Conservation (phyloP, 495 filamentous ascomycete species). For the Bathelium albidoporum region DNA sequence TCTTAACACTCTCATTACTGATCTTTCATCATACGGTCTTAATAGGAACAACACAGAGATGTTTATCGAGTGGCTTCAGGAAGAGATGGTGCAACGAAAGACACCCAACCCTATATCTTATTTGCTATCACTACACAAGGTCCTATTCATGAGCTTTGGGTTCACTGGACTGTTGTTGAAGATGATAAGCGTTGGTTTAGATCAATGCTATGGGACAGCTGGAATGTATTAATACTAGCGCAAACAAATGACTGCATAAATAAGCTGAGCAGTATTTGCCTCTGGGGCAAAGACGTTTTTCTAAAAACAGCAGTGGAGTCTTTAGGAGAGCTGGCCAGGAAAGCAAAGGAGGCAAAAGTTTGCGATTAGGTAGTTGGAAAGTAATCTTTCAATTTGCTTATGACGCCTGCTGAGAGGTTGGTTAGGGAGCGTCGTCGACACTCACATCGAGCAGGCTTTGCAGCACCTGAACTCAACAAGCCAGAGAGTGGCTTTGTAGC, state of each 20-base stretch:
- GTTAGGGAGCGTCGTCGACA: too few relatives aligned
- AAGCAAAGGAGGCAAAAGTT: neutral
- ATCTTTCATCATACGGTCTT: neutral
- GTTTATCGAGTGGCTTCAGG: constrained; percentile 2
- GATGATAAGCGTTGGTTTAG: neutral
- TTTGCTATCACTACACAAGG: constrained; percentile 12
- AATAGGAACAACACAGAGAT: neutral
- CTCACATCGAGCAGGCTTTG: too few relatives aligned
- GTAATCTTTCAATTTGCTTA: too few relatives aligned
- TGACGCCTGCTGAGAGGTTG: too few relatives aligned
- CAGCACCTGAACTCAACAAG: too few relatives aligned
- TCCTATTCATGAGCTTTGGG: constrained; percentile 12
- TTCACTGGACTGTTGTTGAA: constrained; percentile 6
- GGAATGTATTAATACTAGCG: neutral
- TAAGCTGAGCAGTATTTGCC: neutral
- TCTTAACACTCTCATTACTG: constrained; percentile 2
- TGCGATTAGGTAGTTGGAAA: too few relatives aligned
- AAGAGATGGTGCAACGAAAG: neutral
- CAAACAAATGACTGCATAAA: neutral
- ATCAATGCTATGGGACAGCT: neutral
- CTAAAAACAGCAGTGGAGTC: neutral
- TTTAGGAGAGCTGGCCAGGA: neutral
- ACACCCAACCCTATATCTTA: constrained; percentile 1
- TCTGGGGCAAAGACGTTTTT: neutral
- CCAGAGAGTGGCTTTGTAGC: too few relatives aligned